Percentiles rank a stretch among this genome's conserved stretches.
Conservation (phyloP, 108 stramenopile species). For the Pseudonitzschia multistriata region DNA sequence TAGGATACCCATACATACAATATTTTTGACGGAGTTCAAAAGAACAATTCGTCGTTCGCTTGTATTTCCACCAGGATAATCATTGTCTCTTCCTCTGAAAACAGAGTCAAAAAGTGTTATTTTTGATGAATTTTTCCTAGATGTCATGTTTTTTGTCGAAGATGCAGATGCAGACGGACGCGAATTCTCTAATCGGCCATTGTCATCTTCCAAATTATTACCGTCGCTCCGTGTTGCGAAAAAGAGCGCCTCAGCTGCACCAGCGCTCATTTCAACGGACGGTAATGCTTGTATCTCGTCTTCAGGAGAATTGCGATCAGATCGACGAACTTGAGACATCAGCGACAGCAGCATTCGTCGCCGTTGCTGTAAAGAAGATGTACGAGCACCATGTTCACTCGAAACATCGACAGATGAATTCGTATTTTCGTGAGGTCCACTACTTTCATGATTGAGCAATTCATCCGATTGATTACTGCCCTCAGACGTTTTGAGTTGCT, state of each 20-base stretch:
- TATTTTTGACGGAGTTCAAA: conserved; percentile 2
- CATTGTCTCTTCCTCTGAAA: conserved; percentile 3
- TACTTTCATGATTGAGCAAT: background rate
- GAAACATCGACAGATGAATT: background rate
- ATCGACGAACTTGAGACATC: conserved; percentile 33
- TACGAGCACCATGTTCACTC: background rate
- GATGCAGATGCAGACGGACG: conserved; percentile 13
- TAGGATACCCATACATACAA: conserved; percentile 33
- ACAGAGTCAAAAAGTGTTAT: conserved; percentile 3
- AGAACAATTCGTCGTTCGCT: background rate
- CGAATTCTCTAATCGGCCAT: conserved; percentile 8
- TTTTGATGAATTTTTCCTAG: background rate
- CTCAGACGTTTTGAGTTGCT: background rate
- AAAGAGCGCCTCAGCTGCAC: conserved; percentile 11
- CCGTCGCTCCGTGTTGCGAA: conserved; percentile 9
- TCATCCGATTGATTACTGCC: background rate
- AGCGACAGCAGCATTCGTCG: conserved; percentile 37
- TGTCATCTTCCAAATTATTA: conserved; percentile 6
- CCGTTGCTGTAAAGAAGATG: conserved; percentile 21
- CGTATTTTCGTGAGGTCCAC: background rate
- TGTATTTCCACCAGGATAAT: background rate
- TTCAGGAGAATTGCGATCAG: conserved; percentile 2
- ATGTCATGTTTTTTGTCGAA: background rate
- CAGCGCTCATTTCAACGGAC: conserved; percentile 12
- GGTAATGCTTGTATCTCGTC: conserved; percentile 4